These are phyloP conservation scores for Populus alba DNA, from an alignment of 345 rosid species.

Conservation along the genomic window DNA sequence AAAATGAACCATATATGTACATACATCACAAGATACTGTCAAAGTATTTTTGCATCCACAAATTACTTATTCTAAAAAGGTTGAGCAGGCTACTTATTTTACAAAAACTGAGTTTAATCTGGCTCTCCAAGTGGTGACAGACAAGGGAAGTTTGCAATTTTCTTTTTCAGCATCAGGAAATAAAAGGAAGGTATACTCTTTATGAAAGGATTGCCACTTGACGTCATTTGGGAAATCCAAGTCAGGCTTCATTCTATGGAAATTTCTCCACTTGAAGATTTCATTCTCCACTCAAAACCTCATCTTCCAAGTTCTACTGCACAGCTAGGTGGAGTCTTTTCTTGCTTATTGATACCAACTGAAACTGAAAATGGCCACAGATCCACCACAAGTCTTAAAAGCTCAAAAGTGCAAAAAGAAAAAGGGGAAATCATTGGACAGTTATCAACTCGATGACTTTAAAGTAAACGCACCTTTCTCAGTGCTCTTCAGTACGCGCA, in stretches of 20 bases:
- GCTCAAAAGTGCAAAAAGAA: neutral
- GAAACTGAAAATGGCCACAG: slow-evolving; percentile 14
- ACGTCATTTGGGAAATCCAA: neutral
- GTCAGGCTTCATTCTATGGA: neutral
- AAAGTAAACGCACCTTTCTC: slow-evolving; percentile 25
- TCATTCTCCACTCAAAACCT: neutral
- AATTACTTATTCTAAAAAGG: neutral
- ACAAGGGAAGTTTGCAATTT: neutral
- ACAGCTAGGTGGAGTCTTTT: slow-evolving; percentile 21
- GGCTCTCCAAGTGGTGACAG: neutral
- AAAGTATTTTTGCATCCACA: neutral
- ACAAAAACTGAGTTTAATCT: neutral
- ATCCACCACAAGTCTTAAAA: neutral
- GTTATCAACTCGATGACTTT: neutral
- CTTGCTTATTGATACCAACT: slow-evolving; percentile 19
- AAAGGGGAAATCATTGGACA: neutral
- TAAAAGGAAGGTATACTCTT: neutral
- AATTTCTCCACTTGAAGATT: slow-evolving; percentile 6
- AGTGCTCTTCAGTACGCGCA: slow-evolving; percentile 44
- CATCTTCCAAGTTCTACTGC: slow-evolving; percentile 14
- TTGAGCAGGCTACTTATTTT: neutral
- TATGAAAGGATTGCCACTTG: neutral
- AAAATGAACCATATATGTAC: neutral
- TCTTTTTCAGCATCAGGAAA: neutral
- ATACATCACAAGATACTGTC: neutral